These are phyloP conservation scores for Fusarium cicatricum DNA, from an alignment of 2,329 filamentous ascomycete species.

Conservation along the genomic window DNA sequence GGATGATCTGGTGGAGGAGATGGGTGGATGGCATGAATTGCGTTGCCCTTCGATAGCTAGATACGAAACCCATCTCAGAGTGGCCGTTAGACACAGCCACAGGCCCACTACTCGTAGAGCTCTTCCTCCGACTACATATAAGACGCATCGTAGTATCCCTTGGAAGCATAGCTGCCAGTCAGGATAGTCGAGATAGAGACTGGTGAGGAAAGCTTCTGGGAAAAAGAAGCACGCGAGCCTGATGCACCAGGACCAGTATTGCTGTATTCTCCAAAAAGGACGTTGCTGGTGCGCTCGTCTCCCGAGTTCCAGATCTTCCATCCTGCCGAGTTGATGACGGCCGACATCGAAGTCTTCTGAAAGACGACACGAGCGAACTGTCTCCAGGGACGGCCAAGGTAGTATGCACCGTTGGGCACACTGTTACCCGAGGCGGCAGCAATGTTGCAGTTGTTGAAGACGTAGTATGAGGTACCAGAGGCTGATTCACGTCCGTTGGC, in stretches of 20 bases:
- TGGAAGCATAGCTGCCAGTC: conserved; percentile 25
- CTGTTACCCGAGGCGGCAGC: conserved; percentile 49
- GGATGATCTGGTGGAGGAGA: too few relatives aligned
- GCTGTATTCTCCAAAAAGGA: conserved; percentile 65
- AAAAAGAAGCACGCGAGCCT: conserved; percentile 45
- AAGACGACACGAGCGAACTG: conserved; percentile 57
- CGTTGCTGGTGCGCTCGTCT: conserved; percentile 58
- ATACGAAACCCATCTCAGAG: conserved; percentile 43
- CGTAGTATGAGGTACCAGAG: conserved; percentile 51
- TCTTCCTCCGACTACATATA: conserved; percentile 19
- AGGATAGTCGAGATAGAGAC: conserved; percentile 47
- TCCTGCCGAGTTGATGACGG: conserved; percentile 66
- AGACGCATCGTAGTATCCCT: conserved; percentile 32
- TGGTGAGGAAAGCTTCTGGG: conserved; percentile 46
- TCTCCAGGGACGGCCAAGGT: conserved; percentile 59
- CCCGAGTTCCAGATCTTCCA: conserved; percentile 64
- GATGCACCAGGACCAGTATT: conserved; percentile 68
- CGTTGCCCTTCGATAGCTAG: too few relatives aligned
- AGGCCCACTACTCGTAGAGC: too few relatives aligned
- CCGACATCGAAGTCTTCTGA: conserved; percentile 58
- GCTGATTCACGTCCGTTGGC: conserved; percentile 53
- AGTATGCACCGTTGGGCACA: conserved; percentile 52
- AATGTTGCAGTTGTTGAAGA: conserved; percentile 56
- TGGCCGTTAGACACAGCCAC: too few relatives aligned
- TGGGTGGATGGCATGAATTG: too few relatives aligned